Base-by-base conservation (phyloP, 1,284 basidiomycete species). In the Malassezia vespertilionis region DNA sequence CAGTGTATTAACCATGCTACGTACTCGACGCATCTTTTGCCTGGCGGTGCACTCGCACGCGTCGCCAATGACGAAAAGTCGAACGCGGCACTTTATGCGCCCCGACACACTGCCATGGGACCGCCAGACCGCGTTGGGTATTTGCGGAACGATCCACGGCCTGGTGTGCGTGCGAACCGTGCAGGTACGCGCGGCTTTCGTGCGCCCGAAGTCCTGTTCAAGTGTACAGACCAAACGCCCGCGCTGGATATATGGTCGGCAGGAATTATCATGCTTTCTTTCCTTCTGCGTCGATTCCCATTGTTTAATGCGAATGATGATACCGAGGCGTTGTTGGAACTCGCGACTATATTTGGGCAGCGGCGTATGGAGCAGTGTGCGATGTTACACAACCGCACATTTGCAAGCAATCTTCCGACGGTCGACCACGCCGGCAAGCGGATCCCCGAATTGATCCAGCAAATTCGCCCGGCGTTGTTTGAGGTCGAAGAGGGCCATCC, bases 231-330 rank as follows among this genome's bases (percentile, higher is more conserved):
- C 58, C 91, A 99, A 73, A 84, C 83, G 4, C 86, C 86, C 87
- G 91, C 91, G 9, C 82, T 97, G 62, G 91, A 99, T 66, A 80
- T 96, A 32, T 99, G 91, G 91, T 84, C 90, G 1, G 86, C 81
- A 1, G 91, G 91, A 1, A 82, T 84, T 65, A 93, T 96, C 44
- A 73, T 99, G 0, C 76, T 97, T 5, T 90, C 89, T 70, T 89
- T 96, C 72, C 76, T 99, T 20, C 83, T 83, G 0, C 80, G 81
- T 50, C 91, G 93, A 58, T 99, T 96, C 63, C 91, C 91, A 0
- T 73, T 96, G 18, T 91, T 97, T 74, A 86, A 90, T 65, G 87
- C 90, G 21, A 85, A 80, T 63, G 89, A 96, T 69, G 91, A 99
- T 69, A 79, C 83, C 24, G 91, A 97, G 70, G 91, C 91, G 5